Base-by-base conservation (phyloP, 768 basidiomycete genomes). In the Agrocybe pediades region DNA sequence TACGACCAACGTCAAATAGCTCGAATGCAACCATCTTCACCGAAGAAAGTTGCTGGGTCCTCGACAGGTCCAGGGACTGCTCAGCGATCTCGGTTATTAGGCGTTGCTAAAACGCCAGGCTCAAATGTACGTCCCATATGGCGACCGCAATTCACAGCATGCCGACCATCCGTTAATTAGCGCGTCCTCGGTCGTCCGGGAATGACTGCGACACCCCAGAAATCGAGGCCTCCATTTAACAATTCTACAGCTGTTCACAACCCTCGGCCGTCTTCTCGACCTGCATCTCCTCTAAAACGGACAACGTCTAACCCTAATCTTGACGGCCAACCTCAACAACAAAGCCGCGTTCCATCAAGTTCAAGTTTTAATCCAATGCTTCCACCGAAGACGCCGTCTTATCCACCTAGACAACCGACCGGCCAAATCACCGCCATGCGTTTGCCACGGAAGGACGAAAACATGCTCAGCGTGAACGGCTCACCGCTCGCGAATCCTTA, bases 401-500 rank as follows among this genome's bases (percentile, higher is more conserved):
- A 73, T 59, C 83, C 84, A 27, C 63, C 74, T 46, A 23, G 46
- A 55, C 25, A 51, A 29, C 39, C 55, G 61, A 17, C 50, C 26
- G 27, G 73, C 71, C 19, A 67, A 70, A 40, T 68, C 78, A 48
- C 61, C 16, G 65, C 77, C 3, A 73, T 86, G 43, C 84, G 90
- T 21, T 75, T 86, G 65, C 87, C 89, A 9, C 81, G 87, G 39
- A 82, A 77, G 58, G 83, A 90, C 62, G 92, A 94, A 68, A 84
- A 77, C 62, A 83, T 92, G 82, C 76, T 92, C 46, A 90, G 90
- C 62, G 69, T 88, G 17, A 93, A 94, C 55, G 92, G 92, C 3
- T 91, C 89, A 0, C 92, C 92, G 0, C 76, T 93, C 16, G 83
- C 85, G 16, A 92, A 92, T 65, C 90, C 90, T 1, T 88, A 86